Conservation (phyloP, 179 eudicot genomes). For the Silene vulgaris region DNA sequence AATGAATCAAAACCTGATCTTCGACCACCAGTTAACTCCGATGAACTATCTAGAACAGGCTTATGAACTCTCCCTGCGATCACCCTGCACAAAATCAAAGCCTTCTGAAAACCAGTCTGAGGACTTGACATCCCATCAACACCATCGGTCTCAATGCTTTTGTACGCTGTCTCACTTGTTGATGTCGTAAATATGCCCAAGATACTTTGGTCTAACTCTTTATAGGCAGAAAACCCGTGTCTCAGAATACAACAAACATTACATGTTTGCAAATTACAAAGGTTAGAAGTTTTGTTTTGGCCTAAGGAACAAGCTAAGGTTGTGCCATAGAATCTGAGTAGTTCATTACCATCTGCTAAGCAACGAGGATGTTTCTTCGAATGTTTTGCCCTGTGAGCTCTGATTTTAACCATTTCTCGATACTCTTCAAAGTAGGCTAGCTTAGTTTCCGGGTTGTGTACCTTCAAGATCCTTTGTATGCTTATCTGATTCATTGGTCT, state of each 20-base stretch:
- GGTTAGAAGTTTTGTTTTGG: conserved; percentile 40
- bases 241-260: conserved; percentile 48
- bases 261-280: conserved; percentile 50
- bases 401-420: conserved; percentile 57
- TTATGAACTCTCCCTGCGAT: conserved; percentile 77
- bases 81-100: conserved; percentile 66
- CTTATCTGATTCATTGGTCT: conserved; percentile 23
- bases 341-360: conserved; percentile 77
- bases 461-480: conserved; percentile 54
- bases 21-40: conserved; percentile 29
- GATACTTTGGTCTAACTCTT: conserved; percentile 23
- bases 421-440: conserved; percentile 62
- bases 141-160: conserved; percentile 24
- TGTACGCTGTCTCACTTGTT: conserved; percentile 53
- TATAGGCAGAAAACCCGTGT: conserved; percentile 47
- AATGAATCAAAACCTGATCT: conserved; percentile 62
- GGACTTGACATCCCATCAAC: not conserved
- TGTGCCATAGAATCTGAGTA: conserved; percentile 65
- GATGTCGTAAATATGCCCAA: conserved; percentile 65
- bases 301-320: conserved; percentile 57
- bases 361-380: conserved; percentile 64
- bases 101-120: conserved; percentile 25
- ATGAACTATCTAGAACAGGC: conserved; percentile 40
- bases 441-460: conserved; percentile 64
- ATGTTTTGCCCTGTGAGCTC: conserved; percentile 44